Percentiles rank a stretch among this genome's conserved stretches.
These are phyloP conservation scores for Puccinia novopanici DNA, from an alignment of 1,284 basidiomycete genomes.

Conservation along the genomic window DNA sequence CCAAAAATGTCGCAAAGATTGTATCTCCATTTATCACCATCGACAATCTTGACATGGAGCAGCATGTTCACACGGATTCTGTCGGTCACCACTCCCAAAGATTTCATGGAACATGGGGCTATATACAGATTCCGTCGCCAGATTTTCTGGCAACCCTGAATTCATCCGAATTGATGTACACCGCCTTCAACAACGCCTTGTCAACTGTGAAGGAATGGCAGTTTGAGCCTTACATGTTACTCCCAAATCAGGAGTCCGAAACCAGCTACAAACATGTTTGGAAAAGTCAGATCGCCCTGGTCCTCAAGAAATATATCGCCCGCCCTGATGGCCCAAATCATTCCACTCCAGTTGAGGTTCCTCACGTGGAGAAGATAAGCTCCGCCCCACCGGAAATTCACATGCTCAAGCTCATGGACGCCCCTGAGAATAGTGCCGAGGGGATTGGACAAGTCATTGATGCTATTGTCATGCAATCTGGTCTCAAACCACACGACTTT, in stretches of 20 bases:
- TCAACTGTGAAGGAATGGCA: not conserved
- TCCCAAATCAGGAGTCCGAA: not conserved
- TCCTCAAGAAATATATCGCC: not conserved
- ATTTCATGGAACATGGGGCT: constrained; percentile 21
- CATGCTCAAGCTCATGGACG: constrained; percentile 27
- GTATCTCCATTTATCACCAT: not conserved
- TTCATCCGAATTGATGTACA: not conserved
- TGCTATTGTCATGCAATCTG: not conserved
- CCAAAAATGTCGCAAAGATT: no score
- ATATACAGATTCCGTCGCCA: not conserved
- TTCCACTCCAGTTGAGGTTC: not conserved
- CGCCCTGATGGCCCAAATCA: not conserved
- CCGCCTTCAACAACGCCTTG: not conserved
- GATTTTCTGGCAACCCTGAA: not conserved
- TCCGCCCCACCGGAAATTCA: not conserved
- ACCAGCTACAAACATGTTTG: not conserved
- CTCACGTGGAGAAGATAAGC: not conserved
- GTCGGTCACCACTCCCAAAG: not conserved
- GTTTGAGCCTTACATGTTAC: not conserved
- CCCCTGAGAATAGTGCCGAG: constrained; percentile 20
- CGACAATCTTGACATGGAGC: constrained; percentile 16
- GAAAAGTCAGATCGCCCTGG: not conserved
- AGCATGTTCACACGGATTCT: not conserved
- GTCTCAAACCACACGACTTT: not conserved
- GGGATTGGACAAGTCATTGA: constrained; percentile 12